phyloP scores from a whole-genome alignment of 2,329 filamentous ascomycete genomes.

The Phialophora tarda region DNA sequence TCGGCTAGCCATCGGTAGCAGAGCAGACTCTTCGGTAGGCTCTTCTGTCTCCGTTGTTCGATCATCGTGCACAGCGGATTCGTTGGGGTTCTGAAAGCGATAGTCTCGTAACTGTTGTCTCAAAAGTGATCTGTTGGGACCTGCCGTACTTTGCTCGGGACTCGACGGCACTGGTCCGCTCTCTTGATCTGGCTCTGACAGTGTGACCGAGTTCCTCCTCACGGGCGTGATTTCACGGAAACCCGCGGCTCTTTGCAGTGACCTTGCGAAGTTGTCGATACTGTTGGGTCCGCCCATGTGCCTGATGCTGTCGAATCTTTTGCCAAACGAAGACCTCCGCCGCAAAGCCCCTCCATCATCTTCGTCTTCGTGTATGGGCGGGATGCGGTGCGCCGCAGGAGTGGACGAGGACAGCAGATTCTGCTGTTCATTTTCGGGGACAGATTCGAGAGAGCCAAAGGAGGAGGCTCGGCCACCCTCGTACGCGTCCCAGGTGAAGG shows the following conservation, averaged over 20 bases:
- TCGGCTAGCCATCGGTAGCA: constrained; percentile 29
- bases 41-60: constrained; percentile 22
- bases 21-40: constrained; percentile 40
- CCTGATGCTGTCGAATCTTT: constrained; percentile 56
- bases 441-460: constrained; percentile 41
- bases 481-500: constrained; percentile 42
- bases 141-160: constrained; percentile 35
- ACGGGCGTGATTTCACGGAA: constrained; percentile 83
- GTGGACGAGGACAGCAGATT: constrained; percentile 31
- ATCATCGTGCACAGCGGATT: constrained; percentile 42
- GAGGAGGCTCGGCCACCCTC: constrained; percentile 42
- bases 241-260: constrained; percentile 86
- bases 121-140: constrained; percentile 40
- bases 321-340: constrained; percentile 49
- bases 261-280: constrained; percentile 89
- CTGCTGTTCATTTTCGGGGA: constrained; percentile 40
- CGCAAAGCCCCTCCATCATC: constrained; percentile 34
- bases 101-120: constrained; percentile 42
- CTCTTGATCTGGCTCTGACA: constrained; percentile 60
- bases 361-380: constrained; percentile 23
- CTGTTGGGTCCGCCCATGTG: constrained; percentile 91
- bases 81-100: constrained; percentile 22
- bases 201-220: constrained; percentile 74
- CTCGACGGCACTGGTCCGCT: constrained; percentile 48
- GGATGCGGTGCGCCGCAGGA: constrained; percentile 29